Percentiles rank a stretch among this genome's conserved stretches.
Evolutionary conservation across 805 yeast species (phyloP).

Genomic region (Candida pseudofarinosa): DNA sequence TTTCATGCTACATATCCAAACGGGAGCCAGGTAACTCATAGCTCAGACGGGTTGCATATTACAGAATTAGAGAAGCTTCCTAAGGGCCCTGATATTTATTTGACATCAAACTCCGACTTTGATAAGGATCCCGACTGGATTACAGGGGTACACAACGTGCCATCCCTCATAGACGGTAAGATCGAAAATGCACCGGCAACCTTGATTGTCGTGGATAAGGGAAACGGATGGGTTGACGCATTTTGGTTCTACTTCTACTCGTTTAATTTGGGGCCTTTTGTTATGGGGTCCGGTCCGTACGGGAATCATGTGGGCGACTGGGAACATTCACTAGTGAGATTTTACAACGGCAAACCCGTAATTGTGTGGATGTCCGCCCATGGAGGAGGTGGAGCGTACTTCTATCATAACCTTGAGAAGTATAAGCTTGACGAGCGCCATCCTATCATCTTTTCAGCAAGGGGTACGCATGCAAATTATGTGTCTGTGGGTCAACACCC

Average conservation of each 20-base stretch:
- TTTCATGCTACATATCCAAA: constrained; percentile 54
- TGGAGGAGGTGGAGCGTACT: constrained; percentile 93
- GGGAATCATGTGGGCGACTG: constrained; percentile 98
- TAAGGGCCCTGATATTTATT: constrained; percentile 38
- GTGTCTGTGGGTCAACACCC: constrained; percentile 95
- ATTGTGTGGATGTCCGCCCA: constrained; percentile 97
- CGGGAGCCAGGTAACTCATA: constrained; percentile 40
- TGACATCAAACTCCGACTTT: constrained; percentile 72
- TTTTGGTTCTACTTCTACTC: constrained; percentile 96
- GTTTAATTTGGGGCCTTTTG: constrained; percentile 92
- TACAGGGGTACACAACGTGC: constrained; percentile 65
- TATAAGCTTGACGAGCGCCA: constrained; percentile 38
- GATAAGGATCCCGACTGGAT: constrained; percentile 75
- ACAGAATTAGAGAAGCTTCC: constrained; percentile 29
- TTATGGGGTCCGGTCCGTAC: constrained; percentile 96
- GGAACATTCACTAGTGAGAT: constrained; percentile 91
- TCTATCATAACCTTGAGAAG: constrained; percentile 71
- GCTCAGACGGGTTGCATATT: constrained; percentile 28
- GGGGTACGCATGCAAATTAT: constrained; percentile 97
- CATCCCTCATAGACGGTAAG: constrained; percentile 67
- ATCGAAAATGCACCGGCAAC: constrained; percentile 76
- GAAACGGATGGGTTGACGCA: constrained; percentile 92
- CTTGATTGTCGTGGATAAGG: constrained; percentile 82
- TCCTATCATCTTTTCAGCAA: constrained; percentile 83
- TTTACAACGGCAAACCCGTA: constrained; percentile 73